Evolutionary conservation across 1,139 yeast genomes (phyloP).

Genomic region (Candida sanyaensis): DNA sequence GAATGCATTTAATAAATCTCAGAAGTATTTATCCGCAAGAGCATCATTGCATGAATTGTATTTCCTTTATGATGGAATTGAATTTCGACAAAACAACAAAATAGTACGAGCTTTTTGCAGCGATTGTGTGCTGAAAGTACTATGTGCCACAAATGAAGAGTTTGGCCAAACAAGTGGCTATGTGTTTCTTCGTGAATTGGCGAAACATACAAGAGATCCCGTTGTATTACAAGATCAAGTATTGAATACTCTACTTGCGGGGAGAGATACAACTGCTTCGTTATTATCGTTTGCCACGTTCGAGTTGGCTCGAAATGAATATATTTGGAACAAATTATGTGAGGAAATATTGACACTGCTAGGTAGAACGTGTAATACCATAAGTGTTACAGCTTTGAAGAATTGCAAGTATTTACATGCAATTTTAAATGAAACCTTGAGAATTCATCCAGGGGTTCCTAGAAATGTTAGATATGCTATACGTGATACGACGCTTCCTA

Average conservation of each 20-base stretch:
- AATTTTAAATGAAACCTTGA: constrained; percentile 48
- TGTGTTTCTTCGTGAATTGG: constrained; percentile 47
- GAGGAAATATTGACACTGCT: constrained; percentile 15
- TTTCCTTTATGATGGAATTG: constrained; percentile 22
- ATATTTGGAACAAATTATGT: constrained; percentile 34
- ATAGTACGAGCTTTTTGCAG: constrained; percentile 32
- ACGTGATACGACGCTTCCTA: constrained; percentile 49
- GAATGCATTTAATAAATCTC: constrained; percentile 31
- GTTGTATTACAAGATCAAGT: constrained; percentile 44
- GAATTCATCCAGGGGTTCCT: constrained; percentile 57
- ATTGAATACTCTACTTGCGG: constrained; percentile 47
- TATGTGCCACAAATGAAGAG: constrained; percentile 24
- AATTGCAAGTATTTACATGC: constrained; percentile 46
- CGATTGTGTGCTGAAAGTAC: constrained; percentile 30
- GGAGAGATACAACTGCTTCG: constrained; percentile 51
- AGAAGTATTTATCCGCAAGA: constrained; percentile 29
- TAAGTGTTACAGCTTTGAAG: constrained; percentile 44
- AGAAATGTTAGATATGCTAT: constrained; percentile 44
- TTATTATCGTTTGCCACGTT: constrained; percentile 41
- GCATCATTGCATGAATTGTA: constrained; percentile 30
- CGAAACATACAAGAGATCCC: constrained; percentile 45
- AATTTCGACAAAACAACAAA: constrained; percentile 21
- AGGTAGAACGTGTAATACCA: constrained; percentile 43
- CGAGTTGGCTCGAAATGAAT: constrained; percentile 46
- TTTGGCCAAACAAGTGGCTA: constrained; percentile 32